Percentiles rank a stretch among this genome's conserved stretches.
phyloP scores from a whole-genome alignment of 2,329 filamentous ascomycete species.

The Aspergillus tubingensis region DNA sequence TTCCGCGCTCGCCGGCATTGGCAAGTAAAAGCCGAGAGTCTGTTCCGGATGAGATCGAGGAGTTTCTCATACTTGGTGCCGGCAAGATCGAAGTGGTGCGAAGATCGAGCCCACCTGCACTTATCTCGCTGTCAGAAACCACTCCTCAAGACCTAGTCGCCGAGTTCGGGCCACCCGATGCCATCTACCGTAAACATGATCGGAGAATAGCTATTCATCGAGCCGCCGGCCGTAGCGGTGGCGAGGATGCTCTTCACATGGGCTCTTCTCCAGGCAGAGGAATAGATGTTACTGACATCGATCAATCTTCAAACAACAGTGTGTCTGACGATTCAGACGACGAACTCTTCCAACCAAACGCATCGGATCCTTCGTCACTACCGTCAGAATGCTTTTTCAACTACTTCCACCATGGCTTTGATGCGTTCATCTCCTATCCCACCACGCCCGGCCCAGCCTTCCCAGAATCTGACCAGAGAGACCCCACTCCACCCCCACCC shows the following conservation, averaged over 20 bases:
- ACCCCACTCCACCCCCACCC: conserved; percentile 31
- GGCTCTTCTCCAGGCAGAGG: conserved; percentile 39
- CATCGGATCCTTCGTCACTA: conserved; percentile 60
- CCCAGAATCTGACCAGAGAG: conserved; percentile 50
- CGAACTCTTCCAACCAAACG: conserved; percentile 56
- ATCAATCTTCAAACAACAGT: conserved; percentile 72
- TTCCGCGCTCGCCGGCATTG: conserved; percentile 70
- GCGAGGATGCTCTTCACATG: conserved; percentile 36
- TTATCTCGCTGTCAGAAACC: conserved; percentile 78
- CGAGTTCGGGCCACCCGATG: conserved; percentile 88
- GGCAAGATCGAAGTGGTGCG: conserved; percentile 77
- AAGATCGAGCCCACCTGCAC: conserved; percentile 66
- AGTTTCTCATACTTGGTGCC: conserved; percentile 74
- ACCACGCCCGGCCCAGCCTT: conserved; percentile 65
- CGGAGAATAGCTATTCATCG: conserved; percentile 82
- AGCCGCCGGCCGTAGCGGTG: conserved; percentile 30
- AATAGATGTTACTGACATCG: conserved; percentile 62
- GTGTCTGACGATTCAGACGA: conserved; percentile 68
- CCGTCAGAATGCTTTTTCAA: conserved; percentile 79
- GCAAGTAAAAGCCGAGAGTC: conserved; percentile 72
- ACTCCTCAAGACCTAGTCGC: conserved; percentile 89
- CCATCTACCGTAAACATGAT: conserved; percentile 89
- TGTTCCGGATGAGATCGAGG: conserved; percentile 84
- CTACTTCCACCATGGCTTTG: conserved; percentile 94
- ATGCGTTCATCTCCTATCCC: conserved; percentile 83